Evolutionary conservation across 2,329 filamentous ascomycete species (phyloP).

Genomic region (Venturiaceae sp.): DNA sequence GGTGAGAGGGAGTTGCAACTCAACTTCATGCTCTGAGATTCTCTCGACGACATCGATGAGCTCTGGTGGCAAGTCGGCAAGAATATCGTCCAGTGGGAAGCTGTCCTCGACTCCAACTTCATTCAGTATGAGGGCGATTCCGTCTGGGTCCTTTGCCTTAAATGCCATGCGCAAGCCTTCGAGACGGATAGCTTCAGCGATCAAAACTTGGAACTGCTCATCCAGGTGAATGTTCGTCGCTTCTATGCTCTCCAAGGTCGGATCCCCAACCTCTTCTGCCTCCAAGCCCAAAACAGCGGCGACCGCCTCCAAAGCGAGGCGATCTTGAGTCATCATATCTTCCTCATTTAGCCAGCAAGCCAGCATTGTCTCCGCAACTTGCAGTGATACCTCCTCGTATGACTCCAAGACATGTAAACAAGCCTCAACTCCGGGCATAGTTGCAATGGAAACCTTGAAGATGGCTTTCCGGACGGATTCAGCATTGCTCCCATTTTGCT

Average conservation of each 20-base stretch:
- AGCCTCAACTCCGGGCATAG: slow-evolving; percentile 12
- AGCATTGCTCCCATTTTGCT: not conserved
- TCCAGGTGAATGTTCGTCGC: slow-evolving; percentile 9
- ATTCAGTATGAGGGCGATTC: slow-evolving; percentile 17
- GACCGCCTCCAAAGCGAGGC: slow-evolving; percentile 10
- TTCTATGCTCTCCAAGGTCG: slow-evolving; percentile 12
- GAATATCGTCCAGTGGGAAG: slow-evolving; percentile 19
- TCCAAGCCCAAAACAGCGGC: slow-evolving; percentile 15
- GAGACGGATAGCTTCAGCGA: slow-evolving; percentile 17
- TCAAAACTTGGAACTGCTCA: slow-evolving; percentile 7
- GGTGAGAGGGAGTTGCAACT: slow-evolving; percentile 19
- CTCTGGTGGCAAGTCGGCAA: slow-evolving; percentile 15
- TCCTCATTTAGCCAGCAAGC: slow-evolving; percentile 17
- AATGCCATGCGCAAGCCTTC: slow-evolving; percentile 15
- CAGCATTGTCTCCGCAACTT: slow-evolving; percentile 17
- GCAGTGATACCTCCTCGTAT: slow-evolving; percentile 10
- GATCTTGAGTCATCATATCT: slow-evolving; percentile 10
- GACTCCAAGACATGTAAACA: slow-evolving; percentile 18
- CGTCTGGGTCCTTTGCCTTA: slow-evolving; percentile 17
- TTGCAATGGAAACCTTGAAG: slow-evolving; percentile 10
- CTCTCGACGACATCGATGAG: slow-evolving; percentile 18
- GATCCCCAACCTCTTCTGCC: slow-evolving; percentile 9
- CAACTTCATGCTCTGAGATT: slow-evolving; percentile 16
- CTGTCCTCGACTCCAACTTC: slow-evolving; percentile 14
- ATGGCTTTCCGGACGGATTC: not conserved